These are phyloP conservation scores for Tuber indicum DNA, from an alignment of 495 filamentous ascomycete species.

Conservation along the genomic window DNA sequence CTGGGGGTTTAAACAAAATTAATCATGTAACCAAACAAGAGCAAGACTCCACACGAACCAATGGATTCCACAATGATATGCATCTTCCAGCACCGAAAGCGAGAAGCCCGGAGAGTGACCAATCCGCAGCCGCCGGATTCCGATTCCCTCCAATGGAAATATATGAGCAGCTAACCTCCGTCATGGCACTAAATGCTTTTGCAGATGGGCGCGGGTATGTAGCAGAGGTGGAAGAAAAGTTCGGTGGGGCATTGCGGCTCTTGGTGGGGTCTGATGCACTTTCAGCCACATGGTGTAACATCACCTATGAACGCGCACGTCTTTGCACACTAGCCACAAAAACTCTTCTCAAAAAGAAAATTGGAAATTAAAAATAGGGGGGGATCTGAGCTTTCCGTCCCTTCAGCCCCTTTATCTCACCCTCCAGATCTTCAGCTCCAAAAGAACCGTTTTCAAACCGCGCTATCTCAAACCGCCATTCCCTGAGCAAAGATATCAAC, in stretches of 20 bases:
- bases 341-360: not conserved
- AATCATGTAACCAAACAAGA: not conserved
- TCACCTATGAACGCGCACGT: not conserved
- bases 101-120: conserved; percentile 66
- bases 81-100: conserved; percentile 87
- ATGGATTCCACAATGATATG: conserved; percentile 79
- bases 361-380: not conserved
- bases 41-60: conserved; percentile 51
- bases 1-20: conserved; percentile 44
- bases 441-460: not conserved
- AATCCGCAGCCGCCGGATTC: conserved; percentile 83
- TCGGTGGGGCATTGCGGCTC: not conserved
- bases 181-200: conserved; percentile 12
- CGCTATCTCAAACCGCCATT: not conserved
- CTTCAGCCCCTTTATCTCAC: not conserved
- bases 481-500: not conserved
- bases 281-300: not conserved
- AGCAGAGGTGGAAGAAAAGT: conserved; percentile 6
- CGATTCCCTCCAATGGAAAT: conserved; percentile 84
- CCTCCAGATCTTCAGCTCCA: not conserved
- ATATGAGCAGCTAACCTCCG: conserved; percentile 49
- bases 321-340: not conserved
- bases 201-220: not conserved
- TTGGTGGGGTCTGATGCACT: not conserved
- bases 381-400: not conserved